Percentiles rank a stretch among this genome's conserved stretches.
phyloP scores from a whole-genome alignment of 2,329 filamentous ascomycete genomes.

The Zymoseptoria passerinii region DNA sequence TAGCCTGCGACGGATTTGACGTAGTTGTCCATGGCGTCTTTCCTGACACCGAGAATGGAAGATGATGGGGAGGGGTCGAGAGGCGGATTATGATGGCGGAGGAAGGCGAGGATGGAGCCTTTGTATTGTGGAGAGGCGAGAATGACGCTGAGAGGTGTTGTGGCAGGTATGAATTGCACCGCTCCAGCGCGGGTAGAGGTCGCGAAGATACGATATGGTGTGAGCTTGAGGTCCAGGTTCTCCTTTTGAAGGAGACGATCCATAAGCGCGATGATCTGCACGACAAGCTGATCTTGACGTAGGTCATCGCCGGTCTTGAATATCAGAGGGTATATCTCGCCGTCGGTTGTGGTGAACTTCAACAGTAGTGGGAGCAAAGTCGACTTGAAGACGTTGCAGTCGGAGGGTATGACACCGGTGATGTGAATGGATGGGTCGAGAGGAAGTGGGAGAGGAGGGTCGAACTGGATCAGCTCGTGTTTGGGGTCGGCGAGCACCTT shows the following conservation, averaged over 20 bases:
- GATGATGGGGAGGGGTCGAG: conserved; percentile 57
- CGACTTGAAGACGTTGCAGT: conserved; percentile 91
- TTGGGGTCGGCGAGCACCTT: conserved; percentile 77
- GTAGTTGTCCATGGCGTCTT: conserved; percentile 90
- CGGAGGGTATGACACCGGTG: conserved; percentile 70
- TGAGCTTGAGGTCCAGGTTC: conserved; percentile 88
- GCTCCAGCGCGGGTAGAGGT: conserved; percentile 84
- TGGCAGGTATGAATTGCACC: conserved; percentile 86
- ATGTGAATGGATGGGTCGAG: conserved; percentile 77
- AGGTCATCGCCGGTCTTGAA: conserved; percentile 92
- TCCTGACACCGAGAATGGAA: conserved; percentile 69
- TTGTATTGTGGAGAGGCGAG: conserved; percentile 64
- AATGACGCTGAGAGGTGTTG: conserved; percentile 67
- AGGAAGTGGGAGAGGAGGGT: conserved; percentile 78
- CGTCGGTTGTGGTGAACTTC: conserved; percentile 73
- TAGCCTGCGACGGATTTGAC: conserved; percentile 95
- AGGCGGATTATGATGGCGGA: conserved; percentile 84
- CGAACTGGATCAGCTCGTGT: conserved; percentile 76
- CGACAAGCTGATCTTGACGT: conserved; percentile 92
- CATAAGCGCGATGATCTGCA: conserved; percentile 97
- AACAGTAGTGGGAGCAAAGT: conserved; percentile 85
- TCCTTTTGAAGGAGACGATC: conserved; percentile 91
- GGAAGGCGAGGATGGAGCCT: conserved; percentile 67
- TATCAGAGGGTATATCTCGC: conserved; percentile 77
- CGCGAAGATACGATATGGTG: conserved; percentile 91